Base-by-base conservation (phyloP, 2,329 filamentous ascomycete genomes). In the Calonectria hongkongensis region DNA sequence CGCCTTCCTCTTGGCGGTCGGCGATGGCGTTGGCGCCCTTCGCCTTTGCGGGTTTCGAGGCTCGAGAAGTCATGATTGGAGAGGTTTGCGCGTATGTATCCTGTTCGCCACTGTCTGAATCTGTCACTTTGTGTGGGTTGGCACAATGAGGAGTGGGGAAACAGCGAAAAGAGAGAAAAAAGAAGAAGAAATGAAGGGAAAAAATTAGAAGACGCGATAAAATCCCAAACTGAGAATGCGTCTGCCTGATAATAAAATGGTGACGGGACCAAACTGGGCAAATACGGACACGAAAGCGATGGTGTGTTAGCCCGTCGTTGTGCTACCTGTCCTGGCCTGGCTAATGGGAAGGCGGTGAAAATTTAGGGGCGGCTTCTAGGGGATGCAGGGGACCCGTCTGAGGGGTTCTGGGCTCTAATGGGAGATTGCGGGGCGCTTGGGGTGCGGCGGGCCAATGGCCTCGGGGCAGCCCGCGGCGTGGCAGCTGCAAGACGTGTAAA, bases 1-100 rank as follows among this genome's bases (percentile, higher is more conserved):
- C 84, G 71, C 86, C 75, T 27, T 79, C 74, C 45, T 76, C 63
- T 21, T 21, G 21, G 41, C 60, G 73, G n/a, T 77, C 70, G 50
- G 73, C 73, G 67, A 70, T 67, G 43, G 72, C 73, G 64, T 72
- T 78, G 47, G 77, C 74, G 71, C 76, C 76, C 72, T 79, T 76
- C 65, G 78, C 78, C 75, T 81, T 81, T 66, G 83, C 81, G 72
- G 81, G 82, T 73, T 84, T 85, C 43, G 83, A 77, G 41, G 83
- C 80, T 64, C 79, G 77, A 62, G 82, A 80, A 73, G 81, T 71
- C 78, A 80, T 79, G 48, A 72, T 73, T 60, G 76, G 30, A 16
- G 12, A 43, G 47, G 41, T 41, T 27, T 43, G 39, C 41, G 58
- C 58, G 39, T 43, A 27, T 63, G 58, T 43, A 47, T 47, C 25